Evolutionary conservation across 108 stramenopile genomes (phyloP), one percentile per base, ranked within the genome.

Genomic region (Fragilaria radians): DNA sequence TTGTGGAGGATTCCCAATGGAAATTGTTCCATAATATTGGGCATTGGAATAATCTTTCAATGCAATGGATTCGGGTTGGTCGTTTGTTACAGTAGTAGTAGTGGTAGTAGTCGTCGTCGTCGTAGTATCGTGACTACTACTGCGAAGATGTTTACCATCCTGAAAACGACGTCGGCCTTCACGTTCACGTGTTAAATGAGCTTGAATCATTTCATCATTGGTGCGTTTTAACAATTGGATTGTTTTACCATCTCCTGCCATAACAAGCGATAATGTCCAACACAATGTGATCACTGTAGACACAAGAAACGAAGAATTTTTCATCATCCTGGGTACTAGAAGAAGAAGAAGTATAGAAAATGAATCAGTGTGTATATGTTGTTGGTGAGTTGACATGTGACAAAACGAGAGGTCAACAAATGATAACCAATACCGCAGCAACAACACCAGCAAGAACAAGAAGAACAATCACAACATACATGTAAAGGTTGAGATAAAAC

Each of bases 1-100:
- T 61, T 95, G 95, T 17, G 84, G 71, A 46, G 95, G 95, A 25
- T 62, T 86, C 0, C 95, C 95, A 31, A 96, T 74, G 32, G 65
- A 52, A 49, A 88, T 61, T 23, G 68, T 63, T 14, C 87, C 91
- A 59, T 69, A 92, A 42, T 92, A 92, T 48, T 92, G 91, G 0
- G 91, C 91, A 60, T 92, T 92, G 60, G 79, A 81, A 63, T 89
- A 92, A 58, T 92, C 91, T 54, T 92, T 92, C 74, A 92, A 89
- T 42, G 71, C 60, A 57, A 79, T 75, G 26, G 68, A 74, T 59
- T 88, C 91, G 17, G n/a, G n/a, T n/a, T n/a, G n/a, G n/a, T n/a
- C n/a, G n/a, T n/a, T n/a, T n/a, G n/a, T n/a, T n/a, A n/a, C n/a
- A n/a, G n/a, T n/a, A n/a, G n/a, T n/a, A n/a, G n/a, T n/a, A n/a